Base-by-base conservation (phyloP, 2,329 filamentous ascomycete species). In the Sphaerostilbella broomeana region DNA sequence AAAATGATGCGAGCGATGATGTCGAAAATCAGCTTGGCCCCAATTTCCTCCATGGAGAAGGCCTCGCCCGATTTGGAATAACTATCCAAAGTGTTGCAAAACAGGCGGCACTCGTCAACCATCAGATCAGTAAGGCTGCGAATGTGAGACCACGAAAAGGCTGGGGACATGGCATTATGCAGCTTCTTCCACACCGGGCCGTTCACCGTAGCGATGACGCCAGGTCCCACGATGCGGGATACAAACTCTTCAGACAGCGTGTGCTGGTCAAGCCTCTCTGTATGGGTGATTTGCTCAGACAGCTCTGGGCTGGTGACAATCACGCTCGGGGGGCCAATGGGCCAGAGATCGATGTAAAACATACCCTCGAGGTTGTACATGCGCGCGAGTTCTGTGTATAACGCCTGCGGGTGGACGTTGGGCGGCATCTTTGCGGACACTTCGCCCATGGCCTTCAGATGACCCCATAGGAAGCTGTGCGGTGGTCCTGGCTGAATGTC, bases 331-430 rank as follows among this genome's bases (percentile, higher is more conserved):
- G 49, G 46, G 26, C 45, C 47, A 16, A 58, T 27, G 4, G 56
- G 56, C 55, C 54, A 58, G n/a, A 57, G 45, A 38, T 59, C 54
- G 18, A 59, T 43, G 38, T 58, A 58, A 40, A 50, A 58, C 21
- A 59, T 38, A 30, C 50, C 55, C 12, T 49, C 38, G 10, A 58
- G 44, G 21, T 44, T 31, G 41, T 57, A 54, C 15, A 46, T 48
- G 11, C 48, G 45, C 4, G 48, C 45, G 16, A 55, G 44, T 31
- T 50, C 42, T 12, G 53, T 56, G 22, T 49, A 45, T 28, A 46
- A 43, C 15, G 40, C 33, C 38, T 55, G 53, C 2, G 50, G 49
- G 30, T 55, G 51, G 16, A 33, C 45, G 35, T 51, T 47, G 10
- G 43, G 44, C 9, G 54, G 55, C 5, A 55, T 34, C 6, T 25